A percentile compares a stretch with the other conserved stretches of the same genome.
Evolutionary conservation across 2,329 filamentous ascomycete species (phyloP).

Genomic region (Truncatella angustata): DNA sequence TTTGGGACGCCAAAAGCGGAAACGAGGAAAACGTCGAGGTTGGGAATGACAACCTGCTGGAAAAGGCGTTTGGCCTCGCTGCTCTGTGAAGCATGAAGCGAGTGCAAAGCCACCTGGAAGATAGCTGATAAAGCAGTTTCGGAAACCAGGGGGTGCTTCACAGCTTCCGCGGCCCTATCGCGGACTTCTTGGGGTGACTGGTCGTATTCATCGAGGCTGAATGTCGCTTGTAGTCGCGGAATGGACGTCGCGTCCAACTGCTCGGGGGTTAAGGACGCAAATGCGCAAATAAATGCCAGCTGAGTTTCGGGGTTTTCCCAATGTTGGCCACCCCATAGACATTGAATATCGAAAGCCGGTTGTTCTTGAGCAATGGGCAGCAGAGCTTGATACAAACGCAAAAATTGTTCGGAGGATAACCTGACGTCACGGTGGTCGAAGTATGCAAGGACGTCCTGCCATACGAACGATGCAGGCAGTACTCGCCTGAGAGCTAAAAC

Average conservation of each 20-base stretch:
- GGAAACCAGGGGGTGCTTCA: conserved; percentile 85
- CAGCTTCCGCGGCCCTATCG: conserved; percentile 58
- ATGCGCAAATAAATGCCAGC: conserved; percentile 89
- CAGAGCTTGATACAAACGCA: conserved; percentile 76
- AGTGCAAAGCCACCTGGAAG: conserved; percentile 63
- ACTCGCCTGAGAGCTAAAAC: conserved; percentile 63
- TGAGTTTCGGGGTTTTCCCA: conserved; percentile 89
- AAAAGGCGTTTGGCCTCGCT: conserved; percentile 64
- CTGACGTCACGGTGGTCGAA: conserved; percentile 80
- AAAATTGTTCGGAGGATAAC: conserved; percentile 76
- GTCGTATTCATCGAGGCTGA: conserved; percentile 59
- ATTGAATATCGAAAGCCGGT: conserved; percentile 74
- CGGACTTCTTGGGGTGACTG: conserved; percentile 47
- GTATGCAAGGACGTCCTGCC: conserved; percentile 70
- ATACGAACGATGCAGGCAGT: conserved; percentile 62
- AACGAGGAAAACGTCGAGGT: conserved; percentile 76
- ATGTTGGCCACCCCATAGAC: conserved; percentile 76
- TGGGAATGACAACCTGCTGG: conserved; percentile 66
- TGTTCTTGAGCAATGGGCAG: conserved; percentile 62
- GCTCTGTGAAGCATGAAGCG: conserved; percentile 59
- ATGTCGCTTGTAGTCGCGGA: conserved; percentile 75
- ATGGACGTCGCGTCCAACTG: conserved; percentile 84
- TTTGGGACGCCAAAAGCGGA: conserved; percentile 75
- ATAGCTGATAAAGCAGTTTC: conserved; percentile 75
- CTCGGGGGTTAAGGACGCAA: conserved; percentile 70